Evolutionary conservation across 192 early-diverging fungal species (phyloP), one percentile per base, ranked within the genome.

Genomic region (Kickxella alabastrina): DNA sequence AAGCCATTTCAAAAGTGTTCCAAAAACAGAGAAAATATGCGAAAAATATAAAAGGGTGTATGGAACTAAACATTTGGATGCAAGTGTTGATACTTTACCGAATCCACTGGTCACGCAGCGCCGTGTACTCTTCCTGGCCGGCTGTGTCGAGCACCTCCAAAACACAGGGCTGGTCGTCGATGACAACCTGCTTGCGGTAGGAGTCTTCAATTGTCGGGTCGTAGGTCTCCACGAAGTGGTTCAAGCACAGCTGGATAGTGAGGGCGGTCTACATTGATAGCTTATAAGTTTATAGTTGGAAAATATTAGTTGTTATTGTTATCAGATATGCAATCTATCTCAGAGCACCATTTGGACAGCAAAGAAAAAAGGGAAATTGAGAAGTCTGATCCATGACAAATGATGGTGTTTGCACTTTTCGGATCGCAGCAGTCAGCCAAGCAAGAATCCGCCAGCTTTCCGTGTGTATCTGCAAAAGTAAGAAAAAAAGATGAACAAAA

Each of bases 151-250:
- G 80, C 62, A 98, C 90, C 75, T 98, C 93, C 24, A 98, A 75
- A 65, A 97, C 91, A 72, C 93, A 98, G 55, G 92, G 90, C 67
- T 95, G 85, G 32, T 90, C 92, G 74, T 98, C 96, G 43, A 98
- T 91, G 28, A 94, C 93, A 10, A 97, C 92, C 75, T 97, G 93
- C 79, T 93, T 95, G 48, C 93, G 80, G 73, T 97, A 99, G 14
- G 90, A 93, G 71, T 96, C 96, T 75, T 99, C 96, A 54, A 95
- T 98, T 6, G 96, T 98, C 41, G 96, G 96, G 79, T 97, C 93
- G 62, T 97, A 99, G 61, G 91, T 97, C 80, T 87, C 82, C 10
- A 79, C 79, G 68, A 83, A 83, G 65, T 81, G 81, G 70, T 80
- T 79, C 67, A 80, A 48, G 46, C 77, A 83, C 23, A 83, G 68